Conservation (phyloP, 2,329 filamentous ascomycete genomes). For the Akanthomyces lecanii region DNA sequence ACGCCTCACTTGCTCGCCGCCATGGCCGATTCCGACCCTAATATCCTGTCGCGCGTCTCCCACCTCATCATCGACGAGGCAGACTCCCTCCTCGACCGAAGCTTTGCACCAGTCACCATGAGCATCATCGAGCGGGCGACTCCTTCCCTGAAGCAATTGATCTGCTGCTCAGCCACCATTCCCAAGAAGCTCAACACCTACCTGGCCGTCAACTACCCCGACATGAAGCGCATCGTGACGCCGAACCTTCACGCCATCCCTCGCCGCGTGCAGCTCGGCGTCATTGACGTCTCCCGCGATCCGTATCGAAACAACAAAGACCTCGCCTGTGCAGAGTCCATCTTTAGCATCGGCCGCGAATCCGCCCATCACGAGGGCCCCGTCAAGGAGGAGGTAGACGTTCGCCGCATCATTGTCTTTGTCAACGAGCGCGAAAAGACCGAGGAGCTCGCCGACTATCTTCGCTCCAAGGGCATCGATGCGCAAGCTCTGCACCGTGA, state of each 20-base stretch:
- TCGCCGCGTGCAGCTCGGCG: conserved; percentile 85
- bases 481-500: conserved; percentile 83
- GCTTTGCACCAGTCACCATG: conserved; percentile 79
- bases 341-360: conserved; percentile 88
- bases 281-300: conserved; percentile 87
- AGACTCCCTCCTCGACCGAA: conserved; percentile 90
- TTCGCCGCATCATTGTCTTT: conserved; percentile 88
- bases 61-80: conserved; percentile 93
- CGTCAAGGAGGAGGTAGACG: conserved; percentile 54
- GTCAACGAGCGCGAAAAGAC: conserved; percentile 95
- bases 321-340: conserved; percentile 88
- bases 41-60: conserved; percentile 84
- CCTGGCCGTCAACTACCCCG: conserved; percentile 75
- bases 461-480: conserved; percentile 81
- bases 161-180: conserved; percentile 95
- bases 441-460: conserved; percentile 72
- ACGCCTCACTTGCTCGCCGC: conserved; percentile 87
- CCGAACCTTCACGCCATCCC: conserved; percentile 96
- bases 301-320: conserved; percentile 91
- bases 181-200: conserved; percentile 83
- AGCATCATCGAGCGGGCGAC: conserved; percentile 76
- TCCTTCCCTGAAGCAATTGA: conserved; percentile 77
- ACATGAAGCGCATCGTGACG: conserved; percentile 81
- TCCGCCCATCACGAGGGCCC: conserved; percentile 54
- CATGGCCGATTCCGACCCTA: conserved; percentile 84